Evolutionary conservation across 345 rosid genomes (phyloP).

Genomic region (Arabis alpina): DNA sequence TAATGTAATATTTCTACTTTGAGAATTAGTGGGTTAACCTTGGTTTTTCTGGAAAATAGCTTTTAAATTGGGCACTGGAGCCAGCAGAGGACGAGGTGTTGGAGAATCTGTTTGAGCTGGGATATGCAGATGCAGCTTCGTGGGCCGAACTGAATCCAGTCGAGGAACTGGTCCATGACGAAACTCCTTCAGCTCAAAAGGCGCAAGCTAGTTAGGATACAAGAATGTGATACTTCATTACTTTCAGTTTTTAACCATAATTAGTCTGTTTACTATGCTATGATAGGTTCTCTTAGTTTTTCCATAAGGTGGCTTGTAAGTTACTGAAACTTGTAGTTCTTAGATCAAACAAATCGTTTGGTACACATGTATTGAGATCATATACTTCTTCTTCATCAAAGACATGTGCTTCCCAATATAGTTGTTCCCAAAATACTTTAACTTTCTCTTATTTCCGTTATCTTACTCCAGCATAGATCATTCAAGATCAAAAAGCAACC

Average conservation of each 20-base stretch:
- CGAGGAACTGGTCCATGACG: constrained; percentile 49
- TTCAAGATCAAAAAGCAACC: background rate
- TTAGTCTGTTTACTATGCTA: background rate
- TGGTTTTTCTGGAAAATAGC: constrained; percentile 45
- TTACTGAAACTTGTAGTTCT: constrained; percentile 1
- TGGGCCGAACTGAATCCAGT: constrained; percentile 79
- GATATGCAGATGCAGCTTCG: constrained; percentile 77
- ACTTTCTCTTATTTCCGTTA: background rate
- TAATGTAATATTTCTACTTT: constrained; percentile 13
- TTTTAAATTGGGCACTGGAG: constrained; percentile 91
- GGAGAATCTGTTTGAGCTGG: constrained; percentile 75
- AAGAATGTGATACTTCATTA: background rate
- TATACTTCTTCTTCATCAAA: background rate
- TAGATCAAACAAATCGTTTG: constrained; percentile 17
- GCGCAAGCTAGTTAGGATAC: constrained; percentile 13
- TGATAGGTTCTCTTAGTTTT: background rate
- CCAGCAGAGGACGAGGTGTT: constrained; percentile 82
- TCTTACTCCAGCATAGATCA: background rate
- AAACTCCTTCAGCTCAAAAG: constrained; percentile 34
- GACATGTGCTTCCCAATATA: background rate
- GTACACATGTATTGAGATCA: background rate
- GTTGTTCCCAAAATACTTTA: background rate
- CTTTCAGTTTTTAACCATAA: background rate
- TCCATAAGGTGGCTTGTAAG: constrained; percentile 4
- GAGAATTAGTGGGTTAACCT: constrained; percentile 11